Evolutionary conservation across 164 flowering plant species (phyloP).

Genomic region (Annona cherimola): DNA sequence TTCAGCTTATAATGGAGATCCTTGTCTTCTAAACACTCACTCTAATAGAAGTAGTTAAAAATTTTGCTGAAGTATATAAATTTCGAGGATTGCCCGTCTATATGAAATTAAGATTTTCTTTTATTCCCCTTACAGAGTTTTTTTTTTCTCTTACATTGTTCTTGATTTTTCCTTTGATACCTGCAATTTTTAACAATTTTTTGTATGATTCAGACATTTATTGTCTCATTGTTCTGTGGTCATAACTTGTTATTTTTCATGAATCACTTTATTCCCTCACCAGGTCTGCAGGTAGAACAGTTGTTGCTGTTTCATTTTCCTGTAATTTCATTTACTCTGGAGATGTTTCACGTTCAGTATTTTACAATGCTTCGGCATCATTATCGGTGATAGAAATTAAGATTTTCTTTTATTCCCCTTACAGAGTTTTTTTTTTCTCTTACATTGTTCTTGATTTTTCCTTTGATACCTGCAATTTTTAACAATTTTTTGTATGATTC

Average conservation of each 20-base stretch:
- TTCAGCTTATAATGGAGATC: no score
- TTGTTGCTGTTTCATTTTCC: constrained; percentile 64
- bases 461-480: neutral
- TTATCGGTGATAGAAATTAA: constrained; percentile 59
- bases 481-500: neutral
- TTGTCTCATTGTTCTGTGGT: neutral
- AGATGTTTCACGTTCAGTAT: constrained; percentile 36
- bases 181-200: neutral
- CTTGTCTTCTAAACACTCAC: neutral
- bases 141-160: no score
- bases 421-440: neutral
- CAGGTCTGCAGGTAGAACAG: constrained; percentile 75
- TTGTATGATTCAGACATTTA: neutral
- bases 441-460: neutral
- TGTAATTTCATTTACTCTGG: constrained; percentile 60
- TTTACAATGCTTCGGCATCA: constrained; percentile 53
- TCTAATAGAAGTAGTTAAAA: neutral
- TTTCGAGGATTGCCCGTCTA: neutral
- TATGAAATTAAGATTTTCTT: neutral
- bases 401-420: no score
- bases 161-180: neutral
- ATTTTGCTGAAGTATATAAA: neutral
- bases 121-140: no score
- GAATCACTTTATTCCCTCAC: constrained; percentile 9
- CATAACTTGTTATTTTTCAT: neutral